phyloP scores from a whole-genome alignment of 176 grass and related monocot genomes.

The Canna indica region DNA sequence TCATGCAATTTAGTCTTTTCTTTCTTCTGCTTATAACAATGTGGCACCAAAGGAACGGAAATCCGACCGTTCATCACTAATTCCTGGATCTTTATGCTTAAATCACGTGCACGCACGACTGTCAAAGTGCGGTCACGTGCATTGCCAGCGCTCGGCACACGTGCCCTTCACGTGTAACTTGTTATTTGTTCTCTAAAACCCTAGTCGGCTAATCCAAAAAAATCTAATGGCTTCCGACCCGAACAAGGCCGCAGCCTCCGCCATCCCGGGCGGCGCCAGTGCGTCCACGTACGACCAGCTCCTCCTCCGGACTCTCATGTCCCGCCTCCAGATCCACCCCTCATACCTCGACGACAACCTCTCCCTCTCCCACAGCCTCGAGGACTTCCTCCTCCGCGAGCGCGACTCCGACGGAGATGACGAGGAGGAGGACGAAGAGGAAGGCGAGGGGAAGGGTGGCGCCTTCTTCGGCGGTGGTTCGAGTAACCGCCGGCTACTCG shows the following conservation, averaged over 20 bases:
- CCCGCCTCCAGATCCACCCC: slow-evolving; percentile 75
- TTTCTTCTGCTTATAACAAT: no score
- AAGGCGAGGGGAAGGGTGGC: slow-evolving; percentile 14
- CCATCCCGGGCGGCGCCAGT: slow-evolving; percentile 12
- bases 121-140: neutral
- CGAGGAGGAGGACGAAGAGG: slow-evolving; percentile 9
- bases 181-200: neutral
- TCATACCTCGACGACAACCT: slow-evolving; percentile 94
- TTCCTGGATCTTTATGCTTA: no score
- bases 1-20: no score
- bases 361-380: slow-evolving; percentile 76
- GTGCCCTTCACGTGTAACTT: neutral
- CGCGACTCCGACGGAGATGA: slow-evolving; percentile 18
- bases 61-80: no score
- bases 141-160: neutral
- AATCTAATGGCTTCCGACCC: neutral
- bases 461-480: slow-evolving; percentile 5
- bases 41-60: no score
- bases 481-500: slow-evolving; percentile 40
- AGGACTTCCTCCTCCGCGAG: slow-evolving; percentile 49
- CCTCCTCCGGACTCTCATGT: slow-evolving; percentile 83
- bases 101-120: neutral
- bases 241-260: slow-evolving; percentile 23
- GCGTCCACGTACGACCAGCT: slow-evolving; percentile 52
- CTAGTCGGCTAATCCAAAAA: neutral